A percentile compares a stretch with the other conserved stretches of the same genome.
phyloP scores from a whole-genome alignment of 2,329 filamentous ascomycete genomes.

The Xylaria hypoxylon region DNA sequence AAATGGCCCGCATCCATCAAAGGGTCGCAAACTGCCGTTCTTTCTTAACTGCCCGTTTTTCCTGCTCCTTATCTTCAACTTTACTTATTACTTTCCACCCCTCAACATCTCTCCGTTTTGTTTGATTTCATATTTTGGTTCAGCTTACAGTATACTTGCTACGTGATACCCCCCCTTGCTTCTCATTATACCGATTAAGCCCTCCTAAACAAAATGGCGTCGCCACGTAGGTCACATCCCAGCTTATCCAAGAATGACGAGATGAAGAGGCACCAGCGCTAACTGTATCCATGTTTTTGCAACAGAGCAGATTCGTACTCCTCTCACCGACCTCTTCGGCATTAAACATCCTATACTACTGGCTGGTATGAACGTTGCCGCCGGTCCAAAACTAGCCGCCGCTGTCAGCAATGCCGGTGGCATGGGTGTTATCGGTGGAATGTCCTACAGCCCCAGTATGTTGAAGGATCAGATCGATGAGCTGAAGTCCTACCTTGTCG shows the following conservation, averaged over 20 bases:
- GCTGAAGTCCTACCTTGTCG: constrained; percentile 85
- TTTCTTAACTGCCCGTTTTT: constrained; percentile 20
- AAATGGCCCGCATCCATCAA: constrained; percentile 20
- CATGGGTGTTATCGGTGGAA: constrained; percentile 94
- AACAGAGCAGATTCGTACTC: constrained; percentile 87
- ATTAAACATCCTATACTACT: constrained; percentile 97
- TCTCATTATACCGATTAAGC: not conserved
- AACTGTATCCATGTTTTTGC: constrained; percentile 24
- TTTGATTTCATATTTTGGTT: not conserved
- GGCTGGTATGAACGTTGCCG: constrained; percentile 99
- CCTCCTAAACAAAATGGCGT: constrained; percentile 49
- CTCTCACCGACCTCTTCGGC: constrained; percentile 93
- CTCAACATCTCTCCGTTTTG: not conserved
- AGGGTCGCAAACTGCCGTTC: constrained; percentile 26
- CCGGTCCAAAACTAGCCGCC: constrained; percentile 93
- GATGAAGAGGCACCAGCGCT: constrained; percentile 31
- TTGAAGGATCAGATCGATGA: constrained; percentile 93
- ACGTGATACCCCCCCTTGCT: not conserved
- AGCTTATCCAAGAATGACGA: constrained; percentile 14
- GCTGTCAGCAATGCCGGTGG: constrained; percentile 97
- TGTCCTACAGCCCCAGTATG: constrained; percentile 98
- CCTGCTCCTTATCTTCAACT: constrained; percentile 2
- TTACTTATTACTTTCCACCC: constrained; percentile 2
- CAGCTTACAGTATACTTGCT: not conserved
- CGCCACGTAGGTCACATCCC: constrained; percentile 47